Evolutionary conservation across 768 basidiomycete genomes (phyloP).

Genomic region (Pleurotus giganteus): DNA sequence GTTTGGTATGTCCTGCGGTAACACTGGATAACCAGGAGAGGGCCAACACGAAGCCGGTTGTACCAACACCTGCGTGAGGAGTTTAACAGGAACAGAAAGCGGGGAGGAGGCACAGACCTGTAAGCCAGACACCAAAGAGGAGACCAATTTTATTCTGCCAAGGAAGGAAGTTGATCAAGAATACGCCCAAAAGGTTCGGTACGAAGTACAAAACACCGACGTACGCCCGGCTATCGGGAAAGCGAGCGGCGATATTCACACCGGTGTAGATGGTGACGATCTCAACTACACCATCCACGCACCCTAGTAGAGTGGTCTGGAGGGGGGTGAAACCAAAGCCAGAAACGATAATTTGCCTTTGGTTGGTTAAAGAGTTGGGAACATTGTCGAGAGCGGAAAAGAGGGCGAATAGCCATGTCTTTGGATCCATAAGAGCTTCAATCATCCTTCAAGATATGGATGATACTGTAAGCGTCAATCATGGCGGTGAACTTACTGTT

Average conservation of each 20-base stretch:
- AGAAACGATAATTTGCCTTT: constrained; percentile 59
- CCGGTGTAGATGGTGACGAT: constrained; percentile 72
- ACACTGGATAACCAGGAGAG: constrained; percentile 65
- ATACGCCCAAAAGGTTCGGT: constrained; percentile 61
- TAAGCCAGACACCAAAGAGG: constrained; percentile 35
- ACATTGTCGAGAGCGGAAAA: constrained; percentile 61
- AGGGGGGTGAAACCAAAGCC: constrained; percentile 64
- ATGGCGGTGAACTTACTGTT: constrained; percentile 54
- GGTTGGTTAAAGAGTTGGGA: constrained; percentile 66
- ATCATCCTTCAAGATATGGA: constrained; percentile 45
- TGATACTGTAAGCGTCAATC: background rate
- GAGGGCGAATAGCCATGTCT: constrained; percentile 76
- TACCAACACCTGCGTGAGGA: constrained; percentile 37
- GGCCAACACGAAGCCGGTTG: constrained; percentile 57
- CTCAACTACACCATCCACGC: constrained; percentile 63
- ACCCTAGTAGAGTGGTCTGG: constrained; percentile 68
- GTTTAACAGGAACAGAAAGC: background rate
- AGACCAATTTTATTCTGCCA: constrained; percentile 67
- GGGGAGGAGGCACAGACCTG: background rate
- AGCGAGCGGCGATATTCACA: constrained; percentile 53
- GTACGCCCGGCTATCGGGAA: constrained; percentile 60
- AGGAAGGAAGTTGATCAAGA: constrained; percentile 63
- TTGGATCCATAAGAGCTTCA: constrained; percentile 65
- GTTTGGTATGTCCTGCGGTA: constrained; percentile 73
- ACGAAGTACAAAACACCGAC: constrained; percentile 59